Conservation (phyloP, 768 basidiomycete genomes). For the Collybia mongolica region DNA sequence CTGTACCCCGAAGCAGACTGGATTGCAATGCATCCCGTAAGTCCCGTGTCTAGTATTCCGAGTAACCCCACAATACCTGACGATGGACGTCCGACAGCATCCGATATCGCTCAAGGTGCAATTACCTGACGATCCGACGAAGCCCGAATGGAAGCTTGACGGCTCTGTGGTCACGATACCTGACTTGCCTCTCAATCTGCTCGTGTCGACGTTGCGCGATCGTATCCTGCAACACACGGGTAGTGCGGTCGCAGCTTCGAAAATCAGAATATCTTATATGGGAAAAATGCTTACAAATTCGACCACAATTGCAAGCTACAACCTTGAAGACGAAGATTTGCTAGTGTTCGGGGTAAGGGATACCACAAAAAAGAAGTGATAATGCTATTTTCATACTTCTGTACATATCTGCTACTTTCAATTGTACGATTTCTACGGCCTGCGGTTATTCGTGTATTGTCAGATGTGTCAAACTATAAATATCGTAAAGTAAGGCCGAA, state of each 20-base stretch:
- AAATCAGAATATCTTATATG: slow-evolving; percentile 74
- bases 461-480: not conserved
- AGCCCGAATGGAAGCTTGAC: slow-evolving; percentile 93
- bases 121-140: slow-evolving; percentile 77
- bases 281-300: slow-evolving; percentile 88
- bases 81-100: slow-evolving; percentile 42
- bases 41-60: slow-evolving; percentile 18
- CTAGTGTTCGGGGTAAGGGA: slow-evolving; percentile 77
- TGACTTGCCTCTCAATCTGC: slow-evolving; percentile 79
- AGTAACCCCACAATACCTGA: not conserved
- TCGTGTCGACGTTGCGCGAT: slow-evolving; percentile 89
- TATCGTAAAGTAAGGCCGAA: not conserved
- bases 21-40: slow-evolving; percentile 84
- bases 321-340: slow-evolving; percentile 89
- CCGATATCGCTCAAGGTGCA: slow-evolving; percentile 86
- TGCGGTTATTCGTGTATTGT: not conserved
- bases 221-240: slow-evolving; percentile 79
- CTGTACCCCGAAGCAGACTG: slow-evolving; percentile 88
- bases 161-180: slow-evolving; percentile 75
- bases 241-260: slow-evolving; percentile 76
- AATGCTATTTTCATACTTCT: not conserved
- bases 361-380: slow-evolving; percentile 55
- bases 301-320: slow-evolving; percentile 81
- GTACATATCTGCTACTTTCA: not conserved
- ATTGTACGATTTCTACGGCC: too few relatives aligned